A percentile compares a stretch with the other conserved stretches of the same genome.
Evolutionary conservation across 768 basidiomycete species (phyloP).

Genomic region (Aureoboletus auriporus): DNA sequence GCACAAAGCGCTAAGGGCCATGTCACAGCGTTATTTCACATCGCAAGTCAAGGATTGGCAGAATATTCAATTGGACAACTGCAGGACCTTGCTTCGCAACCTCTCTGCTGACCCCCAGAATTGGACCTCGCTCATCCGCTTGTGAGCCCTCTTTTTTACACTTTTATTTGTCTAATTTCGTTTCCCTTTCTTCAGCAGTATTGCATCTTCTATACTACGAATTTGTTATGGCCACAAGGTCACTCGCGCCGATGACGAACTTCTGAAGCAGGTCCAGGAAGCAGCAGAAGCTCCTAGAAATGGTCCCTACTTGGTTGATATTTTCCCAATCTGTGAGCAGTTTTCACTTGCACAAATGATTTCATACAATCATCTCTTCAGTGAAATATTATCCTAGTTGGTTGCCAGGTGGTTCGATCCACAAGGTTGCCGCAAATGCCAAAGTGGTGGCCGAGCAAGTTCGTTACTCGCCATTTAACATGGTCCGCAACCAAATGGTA

Average conservation of each 20-base stretch:
- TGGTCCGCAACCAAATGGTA: conserved; percentile 11
- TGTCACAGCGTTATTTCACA: conserved; percentile 9
- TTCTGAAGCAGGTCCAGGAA: conserved; percentile 1
- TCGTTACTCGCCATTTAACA: conserved; percentile 3
- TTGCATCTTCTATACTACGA: background rate
- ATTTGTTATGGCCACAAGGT: conserved; percentile 1
- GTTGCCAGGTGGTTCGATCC: conserved; percentile 8
- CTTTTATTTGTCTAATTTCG: background rate
- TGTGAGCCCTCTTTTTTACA: background rate
- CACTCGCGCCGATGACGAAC: background rate
- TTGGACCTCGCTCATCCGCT: background rate
- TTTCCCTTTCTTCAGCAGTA: background rate
- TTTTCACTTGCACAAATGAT: no score
- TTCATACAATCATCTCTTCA: background rate
- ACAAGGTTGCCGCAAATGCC: conserved; percentile 3
- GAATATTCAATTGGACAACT: conserved; percentile 3
- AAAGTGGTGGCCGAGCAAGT: background rate
- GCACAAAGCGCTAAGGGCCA: conserved; percentile 4
- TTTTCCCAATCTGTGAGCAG: conserved; percentile 2
- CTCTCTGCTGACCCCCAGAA: background rate
- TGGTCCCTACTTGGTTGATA: conserved; percentile 7
- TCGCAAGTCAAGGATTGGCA: conserved; percentile 11
- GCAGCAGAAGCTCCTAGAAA: background rate
- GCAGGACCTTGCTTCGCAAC: background rate
- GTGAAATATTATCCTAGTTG: conserved; percentile 11